Percentiles rank a stretch among this genome's conserved stretches.
Evolutionary conservation across 306 rosid species (phyloP).

Genomic region (Comarum palustre): DNA sequence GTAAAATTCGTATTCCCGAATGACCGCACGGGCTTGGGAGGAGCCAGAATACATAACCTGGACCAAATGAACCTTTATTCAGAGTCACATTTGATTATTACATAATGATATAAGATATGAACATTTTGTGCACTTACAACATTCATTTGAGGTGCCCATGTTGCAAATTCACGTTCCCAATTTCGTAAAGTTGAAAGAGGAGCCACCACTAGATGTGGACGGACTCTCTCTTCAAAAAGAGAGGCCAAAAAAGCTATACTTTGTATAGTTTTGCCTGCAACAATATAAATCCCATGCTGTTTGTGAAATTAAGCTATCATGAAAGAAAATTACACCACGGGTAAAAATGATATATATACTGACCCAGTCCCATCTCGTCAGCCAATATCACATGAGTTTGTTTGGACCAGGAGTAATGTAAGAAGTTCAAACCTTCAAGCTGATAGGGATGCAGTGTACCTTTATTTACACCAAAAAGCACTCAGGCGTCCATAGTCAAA

Average conservation of each 20-base stretch:
- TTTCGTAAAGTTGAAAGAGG: constrained; percentile 94
- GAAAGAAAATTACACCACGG: constrained; percentile 17
- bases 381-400: constrained; percentile 98
- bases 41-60: constrained; percentile 97
- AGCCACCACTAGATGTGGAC: constrained; percentile 96
- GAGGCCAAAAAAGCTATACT: constrained; percentile 97
- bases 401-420: constrained; percentile 97
- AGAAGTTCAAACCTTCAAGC: constrained; percentile 97
- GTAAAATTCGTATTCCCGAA: constrained; percentile 89
- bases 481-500: constrained; percentile 28
- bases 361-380: constrained; percentile 99
- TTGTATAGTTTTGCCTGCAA: constrained; percentile 94
- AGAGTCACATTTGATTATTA: constrained; percentile 28
- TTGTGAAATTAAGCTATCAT: constrained; percentile 22
- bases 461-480: constrained; percentile 39
- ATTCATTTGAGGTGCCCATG: constrained; percentile 99
- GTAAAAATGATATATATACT: constrained; percentile 16
- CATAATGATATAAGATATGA: constrained; percentile 21
- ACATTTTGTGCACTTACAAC: constrained; percentile 58
- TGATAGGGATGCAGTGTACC: constrained; percentile 94
- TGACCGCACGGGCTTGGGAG: constrained; percentile 78
- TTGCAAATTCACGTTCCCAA: constrained; percentile 98
- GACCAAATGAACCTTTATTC: constrained; percentile 35
- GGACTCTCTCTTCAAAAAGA: constrained; percentile 63
- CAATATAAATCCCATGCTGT: constrained; percentile 21